phyloP scores from a whole-genome alignment of 139 green algal genomes.

The Mychonastes homosphaera region DNA sequence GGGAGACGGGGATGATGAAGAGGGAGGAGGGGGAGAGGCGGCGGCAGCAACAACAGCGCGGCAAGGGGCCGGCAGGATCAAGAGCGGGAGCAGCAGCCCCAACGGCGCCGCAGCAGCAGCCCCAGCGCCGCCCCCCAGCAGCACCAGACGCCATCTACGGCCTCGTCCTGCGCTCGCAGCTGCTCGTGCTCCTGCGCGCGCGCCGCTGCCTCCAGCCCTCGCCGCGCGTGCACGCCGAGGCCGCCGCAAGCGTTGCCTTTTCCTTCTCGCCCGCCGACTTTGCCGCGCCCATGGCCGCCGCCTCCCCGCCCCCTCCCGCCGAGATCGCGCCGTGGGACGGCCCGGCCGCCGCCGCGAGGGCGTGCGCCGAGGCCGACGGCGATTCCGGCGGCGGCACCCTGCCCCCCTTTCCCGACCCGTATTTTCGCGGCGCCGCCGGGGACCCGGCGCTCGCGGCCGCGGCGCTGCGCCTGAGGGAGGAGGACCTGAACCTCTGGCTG shows the following conservation, averaged over 20 bases:
- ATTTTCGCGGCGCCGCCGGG: constrained; percentile 42
- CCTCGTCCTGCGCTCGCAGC: constrained; percentile 42
- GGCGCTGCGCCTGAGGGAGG: constrained; percentile 22
- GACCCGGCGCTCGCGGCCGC: background rate
- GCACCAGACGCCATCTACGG: constrained; percentile 40
- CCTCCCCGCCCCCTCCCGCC: background rate
- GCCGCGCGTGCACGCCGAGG: constrained; percentile 18
- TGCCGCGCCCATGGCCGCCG: background rate
- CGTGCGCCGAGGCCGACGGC: background rate
- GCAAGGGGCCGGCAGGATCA: too few relatives aligned
- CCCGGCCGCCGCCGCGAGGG: background rate
- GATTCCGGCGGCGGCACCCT: background rate
- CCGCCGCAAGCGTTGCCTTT: constrained; percentile 4
- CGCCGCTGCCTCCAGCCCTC: constrained; percentile 25
- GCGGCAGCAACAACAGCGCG: too few relatives aligned
- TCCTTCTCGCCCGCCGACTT: background rate
- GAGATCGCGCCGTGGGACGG: background rate
- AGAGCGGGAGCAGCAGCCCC: too few relatives aligned
- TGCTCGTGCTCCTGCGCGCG: constrained; percentile 42
- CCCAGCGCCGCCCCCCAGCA: too few relatives aligned
- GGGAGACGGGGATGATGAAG: constrained; percentile 18
- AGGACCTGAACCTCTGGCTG: constrained; percentile 39
- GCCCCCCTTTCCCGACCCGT: constrained; percentile 20
- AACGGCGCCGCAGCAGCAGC: too few relatives aligned
- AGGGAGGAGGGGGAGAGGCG: constrained; percentile 16